Base-by-base conservation (phyloP, 2,329 filamentous ascomycete species). In the Ophiobolus disseminans region DNA sequence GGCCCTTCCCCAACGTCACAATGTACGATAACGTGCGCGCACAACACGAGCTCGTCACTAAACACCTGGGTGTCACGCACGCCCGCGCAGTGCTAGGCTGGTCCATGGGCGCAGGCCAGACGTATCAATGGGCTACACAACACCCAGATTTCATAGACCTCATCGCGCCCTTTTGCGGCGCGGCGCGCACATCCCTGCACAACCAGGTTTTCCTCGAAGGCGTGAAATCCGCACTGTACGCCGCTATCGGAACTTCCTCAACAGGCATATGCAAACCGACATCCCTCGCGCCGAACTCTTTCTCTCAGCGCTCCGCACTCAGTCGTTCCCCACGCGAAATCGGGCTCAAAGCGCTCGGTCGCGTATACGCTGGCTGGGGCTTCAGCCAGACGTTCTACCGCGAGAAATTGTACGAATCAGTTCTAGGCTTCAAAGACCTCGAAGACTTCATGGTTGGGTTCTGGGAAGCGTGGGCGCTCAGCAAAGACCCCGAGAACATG, bases 311-410 rank as follows among this genome's bases (percentile, higher is more conserved):
- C 5, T 31, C 42, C 13, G 8, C 31, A 9, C 31, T 44, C 4
- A 30, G 19, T n/a, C 41, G 41, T 10, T 32, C 35, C 4, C 35
- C 43, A 6, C 23, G 25, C 16, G 43, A 45, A 6, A 39, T 10
- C 16, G 86, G 83, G 0, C 65, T 93, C 31, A 91, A 87, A 62
- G 89, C 89, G 0, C 82, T 93, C 47, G 88, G 82, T 0, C 80
- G 88, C 35, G 89, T 86, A 0, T 94, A 94, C 70, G 88, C 89
- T 1, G 89, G 89, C 0, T 94, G 83, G 89, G 89, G 90, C 0
- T 89, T 93, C 62, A 88, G 85, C 41, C 89, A 92, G 62, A 81
- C 87, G 0, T 93, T 92, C 63, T 93, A 93, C 62, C 81, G 89
- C 1, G 78, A 90, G 57, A 86, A 80, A 65, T 50, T 90, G n/a